A percentile compares a stretch with the other conserved stretches of the same genome.
These are phyloP conservation scores for Cordyceps cateniannulata DNA, from an alignment of 2,329 filamentous ascomycete species.

Conservation along the genomic window DNA sequence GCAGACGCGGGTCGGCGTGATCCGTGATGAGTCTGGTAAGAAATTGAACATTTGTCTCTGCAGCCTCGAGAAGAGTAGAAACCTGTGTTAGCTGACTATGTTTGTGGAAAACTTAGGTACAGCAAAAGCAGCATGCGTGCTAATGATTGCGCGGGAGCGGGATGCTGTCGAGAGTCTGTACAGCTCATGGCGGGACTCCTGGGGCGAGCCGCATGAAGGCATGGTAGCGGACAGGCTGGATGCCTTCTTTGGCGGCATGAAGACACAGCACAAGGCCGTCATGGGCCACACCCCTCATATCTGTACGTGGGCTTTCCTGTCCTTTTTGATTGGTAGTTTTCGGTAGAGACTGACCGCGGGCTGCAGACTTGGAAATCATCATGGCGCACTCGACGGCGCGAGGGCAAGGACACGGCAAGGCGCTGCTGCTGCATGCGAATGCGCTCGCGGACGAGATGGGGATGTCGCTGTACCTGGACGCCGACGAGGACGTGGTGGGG, in stretches of 20 bases:
- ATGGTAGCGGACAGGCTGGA: constrained; percentile 14
- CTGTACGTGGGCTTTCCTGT: constrained; percentile 11
- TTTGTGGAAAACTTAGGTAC: neutral
- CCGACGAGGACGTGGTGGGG: constrained; percentile 12
- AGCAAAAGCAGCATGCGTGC: neutral
- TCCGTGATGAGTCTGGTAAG: constrained; percentile 3
- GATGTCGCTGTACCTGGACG: constrained; percentile 16
- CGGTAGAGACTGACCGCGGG: too few species aligned
- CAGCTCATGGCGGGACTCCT: neutral
- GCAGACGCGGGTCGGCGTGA: neutral
- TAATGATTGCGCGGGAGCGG: constrained; percentile 11
- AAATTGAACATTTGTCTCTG: neutral
- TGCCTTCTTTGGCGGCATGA: constrained; percentile 16
- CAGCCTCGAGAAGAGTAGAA: neutral
- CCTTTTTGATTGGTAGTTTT: too few species aligned
- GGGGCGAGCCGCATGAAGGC: constrained; percentile 11
- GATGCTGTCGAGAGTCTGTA: constrained; percentile 12
- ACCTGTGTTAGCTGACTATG: too few species aligned
- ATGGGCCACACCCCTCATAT: constrained; percentile 15
- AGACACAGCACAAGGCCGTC: constrained; percentile 14
- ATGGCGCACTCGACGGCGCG: constrained; percentile 16
- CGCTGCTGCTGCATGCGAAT: constrained; percentile 11
- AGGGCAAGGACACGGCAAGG: constrained; percentile 13
- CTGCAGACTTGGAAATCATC: constrained; percentile 16
- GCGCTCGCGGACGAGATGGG: constrained; percentile 13